Evolutionary conservation across 805 yeast genomes (phyloP), one percentile per base, ranked within the genome.

Genomic region (Zygoascus flipseniorum): DNA sequence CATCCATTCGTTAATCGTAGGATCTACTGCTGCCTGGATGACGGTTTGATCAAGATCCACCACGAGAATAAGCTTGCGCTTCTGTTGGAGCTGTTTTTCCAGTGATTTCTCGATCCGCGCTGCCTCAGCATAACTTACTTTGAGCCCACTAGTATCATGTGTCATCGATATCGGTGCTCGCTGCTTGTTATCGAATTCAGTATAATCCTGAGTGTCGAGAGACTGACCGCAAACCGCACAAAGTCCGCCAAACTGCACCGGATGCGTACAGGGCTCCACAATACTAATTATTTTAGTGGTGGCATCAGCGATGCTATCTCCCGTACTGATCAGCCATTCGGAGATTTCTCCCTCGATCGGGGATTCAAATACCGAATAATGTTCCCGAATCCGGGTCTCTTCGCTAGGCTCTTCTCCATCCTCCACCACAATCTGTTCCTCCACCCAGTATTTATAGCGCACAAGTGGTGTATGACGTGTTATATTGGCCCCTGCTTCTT

Each of bases 31-130:
- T 43, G 97, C 96, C 65, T 93, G 99, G 32, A 93, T 92, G 5
- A 93, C 95, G 0, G 99, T 93, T 68, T 93, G 99, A 71, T 93
- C 99, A 58, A 93, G 76, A 74, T 93, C 99, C 5, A 93, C 99
- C 31, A 93, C 98, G 53, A 93, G 74, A 31, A 93, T 89, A 57
- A 93, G 74, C 66, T 87, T 88, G 55, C 77, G 73, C 51, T 81
- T 86, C 14, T 73, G 66, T 5, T 82, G 69, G 47, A 93, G 74
- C 54, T 85, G 74, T 53, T 74, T 72, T 4, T 88, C 80, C 51
- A 89, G 76, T 31, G 72, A 72, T 56, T 79, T 78, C 65, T 90
- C 98, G 48, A 93, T 82, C 56, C 83, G 81, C 56, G 81, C 83
- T 1, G 98, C 99, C 70, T 93, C 99, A 56, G 78, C 82, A 48